phyloP scores from a whole-genome alignment of 129 eudicot species.

The Pseudognaphalium luteoalbum region DNA sequence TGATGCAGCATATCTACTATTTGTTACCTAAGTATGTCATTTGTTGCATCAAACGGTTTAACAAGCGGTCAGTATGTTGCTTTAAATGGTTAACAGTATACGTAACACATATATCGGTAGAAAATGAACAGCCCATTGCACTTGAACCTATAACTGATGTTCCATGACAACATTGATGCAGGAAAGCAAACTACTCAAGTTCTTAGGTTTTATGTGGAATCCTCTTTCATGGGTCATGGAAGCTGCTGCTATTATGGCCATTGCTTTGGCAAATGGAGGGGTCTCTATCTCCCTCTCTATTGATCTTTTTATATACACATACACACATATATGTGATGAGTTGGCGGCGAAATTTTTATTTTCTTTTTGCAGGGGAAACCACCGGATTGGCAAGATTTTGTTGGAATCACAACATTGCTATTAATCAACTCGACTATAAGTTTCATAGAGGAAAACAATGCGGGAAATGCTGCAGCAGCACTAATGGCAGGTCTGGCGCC shows the following conservation, averaged over 20 bases:
- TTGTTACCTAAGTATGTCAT: not conserved
- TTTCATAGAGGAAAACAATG: slow-evolving; percentile 83
- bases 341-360: not conserved
- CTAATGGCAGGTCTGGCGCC: slow-evolving; percentile 96
- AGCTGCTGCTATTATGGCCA: slow-evolving; percentile 87
- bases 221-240: slow-evolving; percentile 97
- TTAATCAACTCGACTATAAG: slow-evolving; percentile 87
- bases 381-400: slow-evolving; percentile 95
- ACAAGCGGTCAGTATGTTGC: too few relatives aligned
- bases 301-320: not conserved
- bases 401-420: slow-evolving; percentile 65
- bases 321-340: not conserved
- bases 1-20: not conserved
- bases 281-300: slow-evolving; percentile 31
- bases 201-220: slow-evolving; percentile 92
- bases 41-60: not conserved
- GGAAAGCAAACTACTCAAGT: slow-evolving; percentile 69
- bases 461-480: slow-evolving; percentile 91
- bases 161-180: slow-evolving; percentile 19
- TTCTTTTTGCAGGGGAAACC: slow-evolving; percentile 83
- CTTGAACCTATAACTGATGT: not conserved
- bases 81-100: not conserved
- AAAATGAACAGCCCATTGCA: not conserved
- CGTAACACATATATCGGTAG: not conserved
- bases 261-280: slow-evolving; percentile 83